Evolutionary conservation across 2,329 filamentous ascomycete genomes (phyloP).

Genomic region (Verticillium longisporum): DNA sequence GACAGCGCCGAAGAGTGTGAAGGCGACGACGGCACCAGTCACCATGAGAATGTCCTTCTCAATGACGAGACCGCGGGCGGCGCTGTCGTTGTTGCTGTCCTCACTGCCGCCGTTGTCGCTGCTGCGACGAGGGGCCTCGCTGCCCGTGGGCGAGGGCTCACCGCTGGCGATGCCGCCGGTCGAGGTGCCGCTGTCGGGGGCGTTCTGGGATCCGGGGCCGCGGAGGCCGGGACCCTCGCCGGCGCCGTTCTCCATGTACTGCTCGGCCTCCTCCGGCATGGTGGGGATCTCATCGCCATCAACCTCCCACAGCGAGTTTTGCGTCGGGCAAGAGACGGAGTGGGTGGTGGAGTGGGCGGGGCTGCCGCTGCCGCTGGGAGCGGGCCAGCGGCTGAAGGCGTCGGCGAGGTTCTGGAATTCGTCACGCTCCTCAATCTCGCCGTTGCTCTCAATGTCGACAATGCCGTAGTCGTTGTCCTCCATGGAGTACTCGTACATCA

Average conservation of each 20-base stretch:
- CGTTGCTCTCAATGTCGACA: slow-evolving; percentile 53
- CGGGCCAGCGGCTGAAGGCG: slow-evolving; percentile 40
- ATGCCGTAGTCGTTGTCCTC: slow-evolving; percentile 77
- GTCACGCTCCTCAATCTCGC: slow-evolving; percentile 45
- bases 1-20: slow-evolving; percentile 31
- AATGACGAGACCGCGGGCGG: slow-evolving; percentile 17
- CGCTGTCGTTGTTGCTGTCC: slow-evolving; percentile 20
- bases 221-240: slow-evolving; percentile 46
- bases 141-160: slow-evolving; percentile 28
- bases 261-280: slow-evolving; percentile 40
- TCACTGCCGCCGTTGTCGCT: slow-evolving; percentile 20
- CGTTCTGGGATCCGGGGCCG: slow-evolving; percentile 47
- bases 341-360: slow-evolving; percentile 36
- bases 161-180: slow-evolving; percentile 32
- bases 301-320: slow-evolving; percentile 43
- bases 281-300: slow-evolving; percentile 41
- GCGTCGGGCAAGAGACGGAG: slow-evolving; percentile 40
- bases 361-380: slow-evolving; percentile 44
- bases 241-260: slow-evolving; percentile 48
- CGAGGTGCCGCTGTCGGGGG: slow-evolving; percentile 37
- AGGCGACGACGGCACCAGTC: slow-evolving; percentile 24
- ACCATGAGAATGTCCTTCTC: slow-evolving; percentile 25
- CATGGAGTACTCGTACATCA: slow-evolving; percentile 90
- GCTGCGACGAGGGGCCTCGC: slow-evolving; percentile 21
- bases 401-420: slow-evolving; percentile 55